These are phyloP conservation scores for Citrullus colocynthis DNA, from an alignment of 306 rosid species.

Conservation along the genomic window DNA sequence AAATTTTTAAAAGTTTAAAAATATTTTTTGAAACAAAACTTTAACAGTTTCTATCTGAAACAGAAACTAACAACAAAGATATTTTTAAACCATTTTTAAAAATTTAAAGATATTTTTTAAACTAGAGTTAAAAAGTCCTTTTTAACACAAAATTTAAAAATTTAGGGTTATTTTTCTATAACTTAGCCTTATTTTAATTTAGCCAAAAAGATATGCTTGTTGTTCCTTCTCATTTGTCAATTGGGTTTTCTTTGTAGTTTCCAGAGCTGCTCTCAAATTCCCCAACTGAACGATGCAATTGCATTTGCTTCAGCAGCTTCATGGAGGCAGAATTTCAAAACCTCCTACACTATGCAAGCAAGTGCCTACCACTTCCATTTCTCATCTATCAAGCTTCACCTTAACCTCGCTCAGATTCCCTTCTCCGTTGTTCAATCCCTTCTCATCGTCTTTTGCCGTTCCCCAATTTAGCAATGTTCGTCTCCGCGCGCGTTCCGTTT, in stretches of 20 bases:
- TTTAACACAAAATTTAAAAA: too few species aligned
- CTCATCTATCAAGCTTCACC: conserved; percentile 16
- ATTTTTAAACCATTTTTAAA: too few species aligned
- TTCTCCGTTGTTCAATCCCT: background rate
- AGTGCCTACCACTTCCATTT: conserved; percentile 12
- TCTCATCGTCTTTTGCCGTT: background rate
- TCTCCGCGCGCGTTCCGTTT: conserved; percentile 7
- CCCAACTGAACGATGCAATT: conserved; percentile 25
- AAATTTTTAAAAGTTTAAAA: too few species aligned
- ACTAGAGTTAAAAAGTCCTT: too few species aligned
- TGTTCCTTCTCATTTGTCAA: too few species aligned
- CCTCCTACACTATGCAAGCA: conserved; percentile 7
- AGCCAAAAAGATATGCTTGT: too few species aligned
- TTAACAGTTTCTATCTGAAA: too few species aligned
- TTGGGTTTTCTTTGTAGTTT: background rate
- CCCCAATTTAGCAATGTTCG: background rate
- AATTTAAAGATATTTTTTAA: too few species aligned
- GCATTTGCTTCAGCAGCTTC: conserved; percentile 13
- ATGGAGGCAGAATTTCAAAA: conserved; percentile 16
- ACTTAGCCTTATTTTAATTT: too few species aligned
- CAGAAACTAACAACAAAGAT: too few species aligned
- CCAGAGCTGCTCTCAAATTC: background rate
- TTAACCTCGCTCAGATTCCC: background rate
- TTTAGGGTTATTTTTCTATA: too few species aligned
- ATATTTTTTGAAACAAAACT: too few species aligned